Conservation (phyloP, 495 filamentous ascomycete species). For the Saxispiralis lemnorum region DNA sequence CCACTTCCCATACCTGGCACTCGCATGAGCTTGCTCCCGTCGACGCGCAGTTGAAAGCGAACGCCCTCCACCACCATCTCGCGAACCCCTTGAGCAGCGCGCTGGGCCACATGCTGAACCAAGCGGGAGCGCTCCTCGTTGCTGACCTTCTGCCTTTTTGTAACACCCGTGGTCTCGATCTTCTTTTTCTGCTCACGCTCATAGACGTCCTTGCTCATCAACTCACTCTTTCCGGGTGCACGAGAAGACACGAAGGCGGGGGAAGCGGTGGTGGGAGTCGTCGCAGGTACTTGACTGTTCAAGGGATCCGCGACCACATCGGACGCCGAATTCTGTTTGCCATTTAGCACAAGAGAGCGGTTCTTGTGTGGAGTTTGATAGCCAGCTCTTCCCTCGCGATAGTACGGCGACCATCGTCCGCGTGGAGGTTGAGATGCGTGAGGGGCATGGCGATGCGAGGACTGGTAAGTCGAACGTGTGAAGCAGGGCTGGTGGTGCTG, state of each 20-base stretch:
- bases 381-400: slow-evolving; percentile 5
- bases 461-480: background rate
- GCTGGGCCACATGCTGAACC: slow-evolving; percentile 25
- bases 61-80: slow-evolving; percentile 61
- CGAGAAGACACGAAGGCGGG: background rate
- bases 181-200: slow-evolving; percentile 42
- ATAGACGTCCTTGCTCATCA: slow-evolving; percentile 73
- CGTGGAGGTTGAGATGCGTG: background rate
- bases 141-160: slow-evolving; percentile 18
- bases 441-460: background rate
- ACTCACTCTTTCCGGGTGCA: slow-evolving; percentile 44
- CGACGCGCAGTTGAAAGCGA: slow-evolving; percentile 53
- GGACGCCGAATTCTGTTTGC: slow-evolving; percentile 16
- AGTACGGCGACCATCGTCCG: slow-evolving; percentile 14
- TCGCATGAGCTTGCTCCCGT: slow-evolving; percentile 72
- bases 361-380: slow-evolving; percentile 36
- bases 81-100: slow-evolving; percentile 29
- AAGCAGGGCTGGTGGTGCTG: slow-evolving; percentile 6
- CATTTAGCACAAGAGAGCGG: slow-evolving; percentile 58
- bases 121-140: slow-evolving; percentile 17
- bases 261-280: slow-evolving; percentile 22
- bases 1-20: slow-evolving; percentile 41
- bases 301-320: background rate
- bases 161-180: slow-evolving; percentile 46
- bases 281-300: background rate